These are phyloP conservation scores for Pestalotiopsis sp. DNA, from an alignment of 2,329 filamentous ascomycete species.

Conservation along the genomic window DNA sequence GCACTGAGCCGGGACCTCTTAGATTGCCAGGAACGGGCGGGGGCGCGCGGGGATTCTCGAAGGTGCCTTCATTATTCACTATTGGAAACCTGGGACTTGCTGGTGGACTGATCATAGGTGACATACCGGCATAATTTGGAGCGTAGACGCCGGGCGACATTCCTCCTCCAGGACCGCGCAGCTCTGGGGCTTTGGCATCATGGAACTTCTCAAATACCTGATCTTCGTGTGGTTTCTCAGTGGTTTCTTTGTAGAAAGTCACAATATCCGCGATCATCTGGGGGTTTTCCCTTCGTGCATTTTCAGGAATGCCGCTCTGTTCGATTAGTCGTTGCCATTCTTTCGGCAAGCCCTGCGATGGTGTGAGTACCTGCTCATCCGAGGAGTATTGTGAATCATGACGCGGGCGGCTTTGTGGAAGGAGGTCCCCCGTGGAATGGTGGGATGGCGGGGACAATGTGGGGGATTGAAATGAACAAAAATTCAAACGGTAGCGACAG, in stretches of 20 bases:
- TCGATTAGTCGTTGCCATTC: slow-evolving; percentile 97
- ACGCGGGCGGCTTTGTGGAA: background rate
- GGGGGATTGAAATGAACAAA: slow-evolving; percentile 16
- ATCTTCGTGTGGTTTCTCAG: slow-evolving; percentile 78
- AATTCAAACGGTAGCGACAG: background rate
- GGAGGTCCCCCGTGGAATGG: background rate
- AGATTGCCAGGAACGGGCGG: slow-evolving; percentile 63
- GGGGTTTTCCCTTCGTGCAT: slow-evolving; percentile 93
- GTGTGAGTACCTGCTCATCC: slow-evolving; percentile 14
- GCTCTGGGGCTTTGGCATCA: slow-evolving; percentile 68
- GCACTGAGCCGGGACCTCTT: slow-evolving; percentile 40
- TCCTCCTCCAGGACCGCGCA: slow-evolving; percentile 47
- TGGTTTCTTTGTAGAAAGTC: slow-evolving; percentile 95
- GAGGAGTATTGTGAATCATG: background rate
- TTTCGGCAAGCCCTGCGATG: slow-evolving; percentile 81
- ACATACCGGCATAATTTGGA: slow-evolving; percentile 59
- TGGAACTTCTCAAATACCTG: slow-evolving; percentile 96
- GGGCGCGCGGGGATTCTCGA: slow-evolving; percentile 93
- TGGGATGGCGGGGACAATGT: slow-evolving; percentile 18
- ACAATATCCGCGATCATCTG: slow-evolving; percentile 96
- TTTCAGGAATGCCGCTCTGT: slow-evolving; percentile 94
- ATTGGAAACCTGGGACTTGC: slow-evolving; percentile 83
- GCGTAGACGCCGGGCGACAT: slow-evolving; percentile 57
- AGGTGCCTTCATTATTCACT: slow-evolving; percentile 87
- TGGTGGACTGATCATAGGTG: slow-evolving; percentile 74